Evolutionary conservation across 768 basidiomycete genomes (phyloP).

Genomic region (Boletus pseudopeckii): DNA sequence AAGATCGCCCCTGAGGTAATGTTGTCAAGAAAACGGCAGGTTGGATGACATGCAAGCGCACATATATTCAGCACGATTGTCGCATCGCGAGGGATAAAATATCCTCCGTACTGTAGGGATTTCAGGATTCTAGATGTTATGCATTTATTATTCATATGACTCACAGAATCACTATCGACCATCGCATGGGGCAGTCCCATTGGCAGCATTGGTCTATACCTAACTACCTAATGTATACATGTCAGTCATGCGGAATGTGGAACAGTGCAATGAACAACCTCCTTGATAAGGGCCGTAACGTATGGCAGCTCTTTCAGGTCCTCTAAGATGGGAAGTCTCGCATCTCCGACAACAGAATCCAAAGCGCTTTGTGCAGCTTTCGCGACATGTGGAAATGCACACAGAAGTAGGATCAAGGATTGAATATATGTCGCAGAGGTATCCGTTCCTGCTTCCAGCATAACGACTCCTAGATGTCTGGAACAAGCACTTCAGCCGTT

Average conservation of each 20-base stretch:
- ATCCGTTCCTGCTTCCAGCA: conserved; percentile 5
- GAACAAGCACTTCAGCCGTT: not conserved
- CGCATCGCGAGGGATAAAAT: not conserved
- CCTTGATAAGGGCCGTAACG: conserved; percentile 1
- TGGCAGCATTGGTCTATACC: conserved; percentile 3
- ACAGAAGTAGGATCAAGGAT: conserved; percentile 1
- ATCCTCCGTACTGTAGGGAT: not conserved
- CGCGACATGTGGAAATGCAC: conserved; percentile 2
- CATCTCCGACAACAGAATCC: conserved; percentile 3
- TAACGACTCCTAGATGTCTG: conserved; percentile 1
- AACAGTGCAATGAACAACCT: not conserved
- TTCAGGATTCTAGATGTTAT: not conserved
- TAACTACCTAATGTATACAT: not conserved
- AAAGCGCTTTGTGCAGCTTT: not conserved
- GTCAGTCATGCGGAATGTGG: not conserved
- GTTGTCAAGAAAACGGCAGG: not conserved
- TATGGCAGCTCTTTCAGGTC: conserved; percentile 5
- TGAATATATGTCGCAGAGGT: conserved; percentile 3
- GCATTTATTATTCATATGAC: not conserved
- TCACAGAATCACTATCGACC: not conserved
- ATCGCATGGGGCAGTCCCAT: conserved; percentile 5
- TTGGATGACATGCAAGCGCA: not conserved
- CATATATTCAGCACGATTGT: conserved; percentile 3
- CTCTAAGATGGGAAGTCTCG: not conserved
- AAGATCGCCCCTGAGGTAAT: not conserved